Base-by-base conservation (phyloP, 371 early-diverging fungal species). In the Entomophthora muscae region DNA sequence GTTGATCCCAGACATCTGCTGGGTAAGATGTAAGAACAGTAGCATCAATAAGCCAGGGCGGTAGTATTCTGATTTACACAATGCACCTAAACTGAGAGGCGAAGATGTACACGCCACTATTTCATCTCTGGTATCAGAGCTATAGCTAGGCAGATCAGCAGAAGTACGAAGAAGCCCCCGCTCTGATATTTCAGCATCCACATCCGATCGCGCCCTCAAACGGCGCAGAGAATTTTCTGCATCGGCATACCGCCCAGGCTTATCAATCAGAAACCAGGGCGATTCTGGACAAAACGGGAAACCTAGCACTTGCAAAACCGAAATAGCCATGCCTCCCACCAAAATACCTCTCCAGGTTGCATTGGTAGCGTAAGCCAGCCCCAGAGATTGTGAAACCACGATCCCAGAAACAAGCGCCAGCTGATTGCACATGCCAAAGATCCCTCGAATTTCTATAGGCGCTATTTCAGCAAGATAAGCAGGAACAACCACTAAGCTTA, bases 1-100 rank as follows among this genome's bases (percentile, higher is more conserved):
- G 71, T 94, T 94, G 76, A 98, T 91, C 1, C 98, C 95, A 13
- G 90, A 89, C 52, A 91, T 75, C 71, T 98, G 96, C 65, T 88
- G 89, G 0, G 81, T 72, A 26, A 86, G 67, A 58, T 85, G 86
- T 17, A 63, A 5, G 28, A 63, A 63, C 63, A 63, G 23, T 7
- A 63, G 28, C 28, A 63, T 31, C 7, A 53, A 10, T 21, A 63
- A 24, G 1, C n/a, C 42, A 17, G 5, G 31, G 12, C 28, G 22
- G 12, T 24, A 27, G 56, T 24, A 26, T 26, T 24, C n/a, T 12
- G 56, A 55, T 55, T 24, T 24, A 26, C 56, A 55, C 17, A 31
- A 21, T 21, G 17, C 58, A 57, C 21, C 26, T 26, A 29, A 3
- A 31, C 12, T 31, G 26, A 31, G 26, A 7, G 17, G 26, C 29